Conservation (phyloP, 2,329 filamentous ascomycete species). For the Colletotrichum siamense region DNA sequence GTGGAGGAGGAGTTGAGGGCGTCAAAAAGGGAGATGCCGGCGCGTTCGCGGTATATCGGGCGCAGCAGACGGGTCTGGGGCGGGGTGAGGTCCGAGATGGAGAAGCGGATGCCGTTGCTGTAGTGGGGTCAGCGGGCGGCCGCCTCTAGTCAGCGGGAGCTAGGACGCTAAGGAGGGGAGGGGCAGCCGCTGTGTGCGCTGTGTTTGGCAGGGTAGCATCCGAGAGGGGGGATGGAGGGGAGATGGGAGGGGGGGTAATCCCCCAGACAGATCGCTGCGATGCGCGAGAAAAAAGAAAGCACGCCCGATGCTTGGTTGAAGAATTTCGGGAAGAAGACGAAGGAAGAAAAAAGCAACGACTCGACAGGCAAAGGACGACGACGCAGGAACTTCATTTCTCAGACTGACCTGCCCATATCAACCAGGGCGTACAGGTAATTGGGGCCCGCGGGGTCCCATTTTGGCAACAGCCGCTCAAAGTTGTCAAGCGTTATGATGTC, state of each 20-base stretch:
- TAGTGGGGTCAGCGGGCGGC: background rate
- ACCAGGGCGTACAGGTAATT: slow-evolving; percentile 62
- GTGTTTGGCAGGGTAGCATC: slow-evolving; percentile 12
- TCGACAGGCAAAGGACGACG: background rate
- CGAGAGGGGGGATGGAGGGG: background rate
- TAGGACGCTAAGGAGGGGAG: background rate
- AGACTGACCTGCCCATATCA: slow-evolving; percentile 63
- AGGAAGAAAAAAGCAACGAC: background rate
- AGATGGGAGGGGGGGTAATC: background rate
- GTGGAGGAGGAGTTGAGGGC: slow-evolving; percentile 64
- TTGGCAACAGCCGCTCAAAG: slow-evolving; percentile 51
- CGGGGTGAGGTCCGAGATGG: slow-evolving; percentile 80
- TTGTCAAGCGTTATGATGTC: slow-evolving; percentile 59
- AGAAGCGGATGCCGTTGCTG: slow-evolving; percentile 93
- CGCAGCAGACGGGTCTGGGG: slow-evolving; percentile 74
- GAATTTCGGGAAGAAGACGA: background rate
- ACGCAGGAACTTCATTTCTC: slow-evolving; percentile 7
- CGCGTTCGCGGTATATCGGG: slow-evolving; percentile 80
- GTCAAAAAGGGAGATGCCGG: slow-evolving; percentile 86
- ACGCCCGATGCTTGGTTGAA: background rate
- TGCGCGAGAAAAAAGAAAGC: background rate
- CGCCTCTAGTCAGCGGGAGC: background rate
- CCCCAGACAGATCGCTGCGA: background rate
- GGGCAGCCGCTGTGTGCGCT: background rate
- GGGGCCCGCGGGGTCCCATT: slow-evolving; percentile 50